phyloP scores from a whole-genome alignment of 208 protist species.

The Vickermania spadyakhi region DNA sequence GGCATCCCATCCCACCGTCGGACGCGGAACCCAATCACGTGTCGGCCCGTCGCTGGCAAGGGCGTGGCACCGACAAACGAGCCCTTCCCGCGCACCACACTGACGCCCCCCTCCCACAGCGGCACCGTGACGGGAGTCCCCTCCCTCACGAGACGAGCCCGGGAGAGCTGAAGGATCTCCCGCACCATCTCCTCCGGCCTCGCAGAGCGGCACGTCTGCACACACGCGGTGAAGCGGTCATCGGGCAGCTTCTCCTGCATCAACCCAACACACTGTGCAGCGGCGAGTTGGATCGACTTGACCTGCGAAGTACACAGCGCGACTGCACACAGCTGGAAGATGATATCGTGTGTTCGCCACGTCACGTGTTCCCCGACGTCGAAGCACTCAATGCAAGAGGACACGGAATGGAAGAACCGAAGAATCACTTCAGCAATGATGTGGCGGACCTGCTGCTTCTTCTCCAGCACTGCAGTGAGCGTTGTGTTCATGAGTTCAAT shows the following conservation, averaged over 20 bases:
- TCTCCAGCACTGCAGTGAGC: conserved; percentile 4
- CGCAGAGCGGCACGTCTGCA: conserved; percentile 7
- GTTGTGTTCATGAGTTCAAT: conserved; percentile 21
- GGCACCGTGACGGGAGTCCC: conserved; percentile 27
- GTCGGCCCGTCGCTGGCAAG: conserved; percentile 49
- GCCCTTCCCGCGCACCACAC: conserved; percentile 57
- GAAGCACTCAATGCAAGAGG: conserved; percentile 70
- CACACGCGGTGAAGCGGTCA: conserved; percentile 18
- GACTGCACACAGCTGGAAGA: conserved; percentile 65
- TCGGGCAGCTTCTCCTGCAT: conserved; percentile 40
- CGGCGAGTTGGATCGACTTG: conserved; percentile 55
- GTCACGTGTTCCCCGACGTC: conserved; percentile 49
- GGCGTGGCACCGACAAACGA: conserved; percentile 60
- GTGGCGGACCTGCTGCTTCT: conserved; percentile 11
- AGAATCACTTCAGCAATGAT: conserved; percentile 30
- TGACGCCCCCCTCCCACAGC: conserved; percentile 41
- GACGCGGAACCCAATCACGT: conserved; percentile 79
- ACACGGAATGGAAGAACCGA: conserved; percentile 62
- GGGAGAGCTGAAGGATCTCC: conserved; percentile 51
- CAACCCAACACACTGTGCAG: conserved; percentile 44
- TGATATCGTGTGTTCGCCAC: conserved; percentile 36
- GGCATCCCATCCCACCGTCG: neutral
- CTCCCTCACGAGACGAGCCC: conserved; percentile 15
- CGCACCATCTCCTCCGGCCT: conserved; percentile 42
- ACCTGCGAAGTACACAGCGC: conserved; percentile 47